Base-by-base conservation (phyloP, 371 early-diverging fungal species). In the Mortierella sp. region DNA sequence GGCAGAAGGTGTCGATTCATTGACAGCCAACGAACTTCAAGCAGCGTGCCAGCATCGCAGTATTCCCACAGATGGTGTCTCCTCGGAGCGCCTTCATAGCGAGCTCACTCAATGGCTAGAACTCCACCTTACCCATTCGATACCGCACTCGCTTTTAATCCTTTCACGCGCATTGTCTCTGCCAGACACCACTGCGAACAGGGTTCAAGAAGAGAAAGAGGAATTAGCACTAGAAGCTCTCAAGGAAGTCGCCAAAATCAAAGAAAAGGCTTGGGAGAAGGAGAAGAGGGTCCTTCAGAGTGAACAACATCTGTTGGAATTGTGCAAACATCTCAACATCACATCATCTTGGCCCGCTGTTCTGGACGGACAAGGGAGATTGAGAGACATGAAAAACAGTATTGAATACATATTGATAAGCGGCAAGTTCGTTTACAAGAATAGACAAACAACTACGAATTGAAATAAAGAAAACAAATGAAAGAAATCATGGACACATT, bases 21-120 rank as follows among this genome's bases (percentile, higher is more conserved):
- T 98, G 66, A 94, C 95, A 0, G 87, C 96, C 32, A 89, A 89
- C 1, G 99, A 98, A 76, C 86, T 98, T 12, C 95, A 94, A 80
- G 87, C 89, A 47, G 96, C 96, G 3, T 97, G 97, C 84, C 90
- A 91, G 62, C 90, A 95, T 28, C 96, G 99, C 73, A 98, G 99
- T 61, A 97, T 98, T 68, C 92, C 93, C 57, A 91, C 94, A 5
- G 78, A 94, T 11, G 97, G 97, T 20, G 93, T 94, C 9, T 94
- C 95, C 0, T 96, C 97, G 0, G 95, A 91, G 9, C 91, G 96
- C 30, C 86, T 98, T 86, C 87, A 96, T 54, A 89, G 89, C 60
- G 97, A 97, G 71, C 85, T 98, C 64, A 84, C 87, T 32, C 97
- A 98, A 81, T 98, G 99, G 99, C 88, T 96, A 35, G 97, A 97